These are phyloP conservation scores for Cicer yamashitae DNA, from an alignment of 306 rosid species.

Conservation along the genomic window DNA sequence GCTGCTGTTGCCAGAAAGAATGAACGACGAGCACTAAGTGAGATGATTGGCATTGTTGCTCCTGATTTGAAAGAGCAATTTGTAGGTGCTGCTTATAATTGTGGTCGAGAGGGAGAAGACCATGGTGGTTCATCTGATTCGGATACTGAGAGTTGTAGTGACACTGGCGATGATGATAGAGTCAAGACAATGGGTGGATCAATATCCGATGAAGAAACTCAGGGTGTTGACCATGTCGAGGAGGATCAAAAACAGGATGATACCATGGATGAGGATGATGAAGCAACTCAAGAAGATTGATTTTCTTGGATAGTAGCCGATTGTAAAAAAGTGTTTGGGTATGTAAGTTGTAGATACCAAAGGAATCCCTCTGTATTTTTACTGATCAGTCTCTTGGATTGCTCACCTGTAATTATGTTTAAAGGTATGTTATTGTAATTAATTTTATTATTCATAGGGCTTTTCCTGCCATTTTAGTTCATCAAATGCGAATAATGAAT, in stretches of 20 bases:
- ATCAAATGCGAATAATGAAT: constrained; percentile 4
- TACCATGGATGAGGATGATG: constrained; percentile 75
- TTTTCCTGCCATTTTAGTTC: constrained; percentile 13
- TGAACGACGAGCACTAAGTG: constrained; percentile 72
- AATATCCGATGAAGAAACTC: constrained; percentile 76
- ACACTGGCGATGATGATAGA: constrained; percentile 48
- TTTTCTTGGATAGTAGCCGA: constrained; percentile 51
- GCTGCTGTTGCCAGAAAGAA: constrained; percentile 53
- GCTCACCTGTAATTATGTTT: constrained; percentile 24
- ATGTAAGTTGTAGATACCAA: constrained; percentile 40
- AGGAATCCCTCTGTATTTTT: constrained; percentile 36
- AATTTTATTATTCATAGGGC: constrained; percentile 13
- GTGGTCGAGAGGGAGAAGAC: constrained; percentile 48
- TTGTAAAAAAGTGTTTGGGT: neutral
- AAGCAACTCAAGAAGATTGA: constrained; percentile 67
- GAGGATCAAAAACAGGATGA: constrained; percentile 55
- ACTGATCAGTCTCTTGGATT: neutral
- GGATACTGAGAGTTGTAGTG: constrained; percentile 62
- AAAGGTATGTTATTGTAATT: constrained; percentile 27
- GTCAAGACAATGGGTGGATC: constrained; percentile 49
- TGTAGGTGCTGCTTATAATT: constrained; percentile 51
- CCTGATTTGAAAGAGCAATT: constrained; percentile 78
- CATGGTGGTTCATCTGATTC: constrained; percentile 52
- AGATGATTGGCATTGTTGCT: constrained; percentile 92
- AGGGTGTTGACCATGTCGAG: constrained; percentile 53